phyloP scores from a whole-genome alignment of 2,329 filamentous ascomycete species.

The Gnomoniopsis smithogilvyi region DNA sequence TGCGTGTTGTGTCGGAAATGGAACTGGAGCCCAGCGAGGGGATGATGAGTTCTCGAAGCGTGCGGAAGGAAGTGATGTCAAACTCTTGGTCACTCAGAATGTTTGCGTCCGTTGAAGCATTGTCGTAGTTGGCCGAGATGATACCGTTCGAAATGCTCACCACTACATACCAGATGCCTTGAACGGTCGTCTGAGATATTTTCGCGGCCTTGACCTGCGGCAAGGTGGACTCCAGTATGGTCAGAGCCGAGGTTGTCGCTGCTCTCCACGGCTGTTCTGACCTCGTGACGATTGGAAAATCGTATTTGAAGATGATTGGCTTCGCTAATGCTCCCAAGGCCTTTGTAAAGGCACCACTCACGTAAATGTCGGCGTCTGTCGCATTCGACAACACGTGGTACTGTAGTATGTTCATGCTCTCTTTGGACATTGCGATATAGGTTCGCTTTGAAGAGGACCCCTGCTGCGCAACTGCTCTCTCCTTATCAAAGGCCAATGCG shows the following conservation, averaged over 20 bases:
- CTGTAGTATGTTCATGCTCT: constrained; percentile 69
- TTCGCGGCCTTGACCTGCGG: constrained; percentile 52
- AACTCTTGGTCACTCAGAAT: constrained; percentile 72
- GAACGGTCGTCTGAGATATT: constrained; percentile 42
- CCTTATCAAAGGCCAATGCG: constrained; percentile 61
- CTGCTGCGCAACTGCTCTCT: constrained; percentile 24
- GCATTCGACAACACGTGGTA: constrained; percentile 57
- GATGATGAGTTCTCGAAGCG: constrained; percentile 69
- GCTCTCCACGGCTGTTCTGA: constrained; percentile 73
- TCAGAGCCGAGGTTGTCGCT: constrained; percentile 68
- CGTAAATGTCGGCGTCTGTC: constrained; percentile 64
- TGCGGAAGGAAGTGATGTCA: constrained; percentile 72
- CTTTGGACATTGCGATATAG: constrained; percentile 86
- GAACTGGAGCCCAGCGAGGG: constrained; percentile 64
- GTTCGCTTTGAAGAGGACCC: constrained; percentile 58
- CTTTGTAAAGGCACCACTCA: constrained; percentile 61
- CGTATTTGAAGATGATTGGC: constrained; percentile 77
- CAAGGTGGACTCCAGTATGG: constrained; percentile 65
- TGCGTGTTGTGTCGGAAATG: constrained; percentile 65
- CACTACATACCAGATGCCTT: constrained; percentile 68
- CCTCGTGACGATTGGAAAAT: constrained; percentile 69
- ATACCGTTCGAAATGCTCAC: constrained; percentile 67
- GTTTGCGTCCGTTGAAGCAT: constrained; percentile 40
- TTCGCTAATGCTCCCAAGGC: constrained; percentile 65
- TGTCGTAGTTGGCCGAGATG: constrained; percentile 58